Evolutionary conservation across 305 asterid genomes (phyloP).

Genomic region (Fraxinus greggii): DNA sequence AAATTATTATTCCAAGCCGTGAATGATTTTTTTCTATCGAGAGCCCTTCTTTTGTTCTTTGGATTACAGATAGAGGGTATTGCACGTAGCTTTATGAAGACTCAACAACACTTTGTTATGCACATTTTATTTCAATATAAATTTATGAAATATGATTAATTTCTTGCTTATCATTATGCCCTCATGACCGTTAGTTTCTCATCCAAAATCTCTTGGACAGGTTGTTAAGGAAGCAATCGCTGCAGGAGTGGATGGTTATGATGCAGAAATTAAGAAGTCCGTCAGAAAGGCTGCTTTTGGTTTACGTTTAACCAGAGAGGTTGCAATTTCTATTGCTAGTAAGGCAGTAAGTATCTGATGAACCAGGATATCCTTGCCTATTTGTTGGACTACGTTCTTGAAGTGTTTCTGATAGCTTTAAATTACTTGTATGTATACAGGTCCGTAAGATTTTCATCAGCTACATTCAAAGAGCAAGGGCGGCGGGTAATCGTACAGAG

Average conservation of each 20-base stretch:
- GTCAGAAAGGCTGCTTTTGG: slow-evolving; percentile 95
- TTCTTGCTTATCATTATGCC: slow-evolving; percentile 19
- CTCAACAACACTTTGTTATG: background rate
- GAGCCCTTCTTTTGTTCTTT: background rate
- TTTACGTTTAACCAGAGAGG: slow-evolving; percentile 85
- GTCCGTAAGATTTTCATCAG: slow-evolving; percentile 75
- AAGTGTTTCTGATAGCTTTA: background rate
- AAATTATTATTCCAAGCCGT: background rate
- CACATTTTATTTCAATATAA: background rate
- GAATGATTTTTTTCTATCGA: background rate
- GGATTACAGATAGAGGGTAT: background rate
- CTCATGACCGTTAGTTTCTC: slow-evolving; percentile 13
- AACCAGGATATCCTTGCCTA: slow-evolving; percentile 16
- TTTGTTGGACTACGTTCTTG: slow-evolving; percentile 11
- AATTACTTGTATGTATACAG: slow-evolving; percentile 39
- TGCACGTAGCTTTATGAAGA: background rate
- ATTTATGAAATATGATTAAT: background rate
- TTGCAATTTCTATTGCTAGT: slow-evolving; percentile 81
- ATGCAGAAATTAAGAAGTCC: slow-evolving; percentile 58
- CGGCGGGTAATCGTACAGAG: slow-evolving; percentile 69
- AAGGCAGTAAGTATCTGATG: slow-evolving; percentile 71
- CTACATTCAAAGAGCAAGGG: slow-evolving; percentile 78
- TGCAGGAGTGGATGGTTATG: slow-evolving; percentile 79
- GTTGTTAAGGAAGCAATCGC: slow-evolving; percentile 83
- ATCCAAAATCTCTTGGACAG: slow-evolving; percentile 39